Evolutionary conservation across 1,139 yeast genomes (phyloP).

Genomic region (Meyerozyma athensensis): DNA sequence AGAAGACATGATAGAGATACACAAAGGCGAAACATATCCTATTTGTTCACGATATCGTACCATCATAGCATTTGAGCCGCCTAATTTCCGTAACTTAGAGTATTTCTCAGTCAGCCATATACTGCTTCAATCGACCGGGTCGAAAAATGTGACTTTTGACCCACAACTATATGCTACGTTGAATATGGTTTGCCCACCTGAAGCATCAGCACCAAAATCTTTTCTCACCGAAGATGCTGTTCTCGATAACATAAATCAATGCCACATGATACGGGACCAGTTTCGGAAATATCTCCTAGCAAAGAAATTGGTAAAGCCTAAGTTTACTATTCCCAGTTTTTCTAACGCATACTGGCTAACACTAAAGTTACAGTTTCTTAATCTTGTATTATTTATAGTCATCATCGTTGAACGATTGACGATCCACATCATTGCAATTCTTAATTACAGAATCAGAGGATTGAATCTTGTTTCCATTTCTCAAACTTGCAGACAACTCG

Average conservation of each 20-base stretch:
- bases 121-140: constrained; percentile 49
- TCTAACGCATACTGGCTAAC: constrained; percentile 11
- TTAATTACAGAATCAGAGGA: constrained; percentile 22
- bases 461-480: constrained; percentile 34
- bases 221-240: constrained; percentile 25
- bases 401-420: constrained; percentile 18
- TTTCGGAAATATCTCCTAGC: constrained; percentile 6
- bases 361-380: constrained; percentile 24
- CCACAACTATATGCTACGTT: constrained; percentile 6
- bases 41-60: constrained; percentile 16
- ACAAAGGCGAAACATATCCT: not conserved
- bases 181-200: constrained; percentile 8
- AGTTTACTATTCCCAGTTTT: constrained; percentile 12
- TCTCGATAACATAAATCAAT: constrained; percentile 31
- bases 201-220: constrained; percentile 8
- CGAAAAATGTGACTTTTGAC: constrained; percentile 6
- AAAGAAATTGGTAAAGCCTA: constrained; percentile 9
- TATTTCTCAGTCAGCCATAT: constrained; percentile 76
- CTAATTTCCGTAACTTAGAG: constrained; percentile 68
- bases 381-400: constrained; percentile 17
- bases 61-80: constrained; percentile 65
- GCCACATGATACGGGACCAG: constrained; percentile 20
- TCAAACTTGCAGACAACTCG: constrained; percentile 72
- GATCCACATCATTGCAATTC: constrained; percentile 17
- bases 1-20: not conserved